Evolutionary conservation across 2,329 filamentous ascomycete genomes (phyloP).

Genomic region (Fusarium drepaniforme): DNA sequence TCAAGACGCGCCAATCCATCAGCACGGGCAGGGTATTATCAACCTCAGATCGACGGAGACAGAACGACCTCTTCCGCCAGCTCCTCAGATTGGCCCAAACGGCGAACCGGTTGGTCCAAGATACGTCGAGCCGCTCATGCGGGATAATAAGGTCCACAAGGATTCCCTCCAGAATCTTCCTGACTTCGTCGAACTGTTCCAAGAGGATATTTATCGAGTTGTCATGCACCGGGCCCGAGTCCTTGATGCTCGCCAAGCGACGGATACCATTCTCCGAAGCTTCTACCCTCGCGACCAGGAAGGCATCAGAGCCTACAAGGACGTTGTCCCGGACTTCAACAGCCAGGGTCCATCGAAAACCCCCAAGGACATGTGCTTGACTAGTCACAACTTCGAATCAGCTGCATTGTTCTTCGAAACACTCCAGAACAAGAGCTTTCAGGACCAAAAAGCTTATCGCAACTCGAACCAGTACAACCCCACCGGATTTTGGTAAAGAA

Average conservation of each 20-base stretch:
- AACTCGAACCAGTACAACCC: background rate
- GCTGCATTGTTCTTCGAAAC: background rate
- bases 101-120: slow-evolving; percentile 24
- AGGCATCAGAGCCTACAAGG: background rate
- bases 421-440: background rate
- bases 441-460: background rate
- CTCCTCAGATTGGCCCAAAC: slow-evolving; percentile 9
- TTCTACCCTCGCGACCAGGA: background rate
- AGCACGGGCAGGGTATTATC: slow-evolving; percentile 33
- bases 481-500: background rate
- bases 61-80: slow-evolving; percentile 12
- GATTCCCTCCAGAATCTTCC: slow-evolving; percentile 50
- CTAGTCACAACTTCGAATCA: background rate
- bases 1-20: slow-evolving; percentile 46
- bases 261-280: slow-evolving; percentile 5
- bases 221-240: slow-evolving; percentile 25
- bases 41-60: slow-evolving; percentile 29
- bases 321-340: slow-evolving; percentile 19
- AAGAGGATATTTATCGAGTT: too few species aligned
- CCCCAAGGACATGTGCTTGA: background rate
- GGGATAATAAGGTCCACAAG: slow-evolving; percentile 43
- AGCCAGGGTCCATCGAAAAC: background rate
- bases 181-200: background rate
- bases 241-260: slow-evolving; percentile 36
- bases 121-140: slow-evolving; percentile 23